Evolutionary conservation across 2,329 filamentous ascomycete species (phyloP).

Genomic region (Colletotrichum sp.): DNA sequence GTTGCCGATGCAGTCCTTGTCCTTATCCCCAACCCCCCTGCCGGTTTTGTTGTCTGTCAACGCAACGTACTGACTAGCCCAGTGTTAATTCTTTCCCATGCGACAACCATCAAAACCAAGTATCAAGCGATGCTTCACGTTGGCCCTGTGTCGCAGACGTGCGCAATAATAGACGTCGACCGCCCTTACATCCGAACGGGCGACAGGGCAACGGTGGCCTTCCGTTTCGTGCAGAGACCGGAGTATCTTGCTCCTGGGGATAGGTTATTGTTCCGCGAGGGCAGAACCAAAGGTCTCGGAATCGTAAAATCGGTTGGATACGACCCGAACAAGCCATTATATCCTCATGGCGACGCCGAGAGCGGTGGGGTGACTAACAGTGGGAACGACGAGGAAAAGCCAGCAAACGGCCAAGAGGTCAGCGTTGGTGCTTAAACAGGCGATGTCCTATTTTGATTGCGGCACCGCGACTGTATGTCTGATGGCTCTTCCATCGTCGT

Average conservation of each 20-base stretch:
- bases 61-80: not conserved
- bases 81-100: conserved; percentile 94
- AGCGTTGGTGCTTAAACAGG: conserved; percentile 1
- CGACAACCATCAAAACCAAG: conserved; percentile 94
- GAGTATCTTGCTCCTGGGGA: conserved; percentile 92
- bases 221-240: conserved; percentile 91
- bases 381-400: not conserved
- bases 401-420: conserved; percentile 7
- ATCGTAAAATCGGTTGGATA: conserved; percentile 94
- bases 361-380: not conserved
- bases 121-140: conserved; percentile 99
- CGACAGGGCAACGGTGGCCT: conserved; percentile 92
- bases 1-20: not conserved
- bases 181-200: conserved; percentile 94
- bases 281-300: conserved; percentile 90
- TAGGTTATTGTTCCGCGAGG: conserved; percentile 90
- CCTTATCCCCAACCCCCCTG: not conserved
- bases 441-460: not conserved
- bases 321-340: conserved; percentile 64
- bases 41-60: not conserved
- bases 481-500: not conserved
- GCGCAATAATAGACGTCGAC: conserved; percentile 96
- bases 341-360: conserved; percentile 5
- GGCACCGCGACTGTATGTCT: not conserved
- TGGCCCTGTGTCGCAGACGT: conserved; percentile 92